Conservation (phyloP, 805 yeast genomes). For the Yamadazyma philogaea region DNA sequence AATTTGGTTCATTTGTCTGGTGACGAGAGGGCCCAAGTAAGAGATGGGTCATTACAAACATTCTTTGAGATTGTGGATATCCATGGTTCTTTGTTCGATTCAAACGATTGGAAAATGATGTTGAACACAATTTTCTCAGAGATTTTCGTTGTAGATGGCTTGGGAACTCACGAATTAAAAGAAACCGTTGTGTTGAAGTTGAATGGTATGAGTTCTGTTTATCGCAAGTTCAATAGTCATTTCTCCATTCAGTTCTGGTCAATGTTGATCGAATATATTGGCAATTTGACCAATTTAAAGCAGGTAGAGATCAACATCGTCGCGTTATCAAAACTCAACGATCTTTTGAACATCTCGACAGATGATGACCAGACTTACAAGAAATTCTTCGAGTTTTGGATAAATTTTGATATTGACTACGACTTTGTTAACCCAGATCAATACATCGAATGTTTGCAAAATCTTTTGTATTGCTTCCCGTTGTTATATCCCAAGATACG, state of each 20-base stretch:
- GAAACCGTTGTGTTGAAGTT: conserved; percentile 63
- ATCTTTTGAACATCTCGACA: conserved; percentile 35
- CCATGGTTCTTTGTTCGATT: conserved; percentile 51
- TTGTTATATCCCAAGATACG: conserved; percentile 37
- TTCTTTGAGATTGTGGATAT: conserved; percentile 78
- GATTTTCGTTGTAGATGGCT: conserved; percentile 17
- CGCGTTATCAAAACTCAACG: conserved; percentile 53
- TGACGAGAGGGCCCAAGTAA: conserved; percentile 72
- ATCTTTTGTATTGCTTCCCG: conserved; percentile 53
- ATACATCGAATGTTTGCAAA: conserved; percentile 61
- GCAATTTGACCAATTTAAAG: conserved; percentile 33
- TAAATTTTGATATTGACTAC: conserved; percentile 35
- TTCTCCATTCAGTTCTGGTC: conserved; percentile 47
- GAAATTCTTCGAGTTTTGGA: conserved; percentile 52
- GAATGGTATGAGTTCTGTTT: conserved; percentile 65
- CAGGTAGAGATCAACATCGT: conserved; percentile 50
- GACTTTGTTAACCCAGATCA: conserved; percentile 37
- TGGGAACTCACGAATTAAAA: conserved; percentile 42
- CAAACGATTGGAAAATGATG: conserved; percentile 68
- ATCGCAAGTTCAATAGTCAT: conserved; percentile 39
- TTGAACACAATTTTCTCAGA: conserved; percentile 57
- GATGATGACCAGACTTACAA: conserved; percentile 19
- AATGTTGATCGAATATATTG: conserved; percentile 49
- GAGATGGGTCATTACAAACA: conserved; percentile 88
- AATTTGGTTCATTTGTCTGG: conserved; percentile 60